phyloP scores from a whole-genome alignment of 768 basidiomycete species.

The Amyloporia xantha region DNA sequence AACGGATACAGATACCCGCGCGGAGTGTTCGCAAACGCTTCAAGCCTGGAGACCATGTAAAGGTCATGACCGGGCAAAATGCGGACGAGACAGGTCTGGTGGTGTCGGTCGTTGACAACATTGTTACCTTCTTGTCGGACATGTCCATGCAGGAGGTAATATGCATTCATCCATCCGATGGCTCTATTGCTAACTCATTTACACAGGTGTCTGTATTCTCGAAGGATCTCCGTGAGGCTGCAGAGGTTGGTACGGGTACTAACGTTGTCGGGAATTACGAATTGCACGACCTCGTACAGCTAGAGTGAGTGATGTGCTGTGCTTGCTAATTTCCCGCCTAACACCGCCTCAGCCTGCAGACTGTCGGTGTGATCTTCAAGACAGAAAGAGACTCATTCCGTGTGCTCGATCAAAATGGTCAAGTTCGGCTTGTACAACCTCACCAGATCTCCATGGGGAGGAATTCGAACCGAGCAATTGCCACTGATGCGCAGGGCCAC shows the following conservation, averaged over 20 bases:
- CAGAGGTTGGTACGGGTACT: constrained; percentile 90
- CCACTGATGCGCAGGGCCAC: constrained; percentile 83
- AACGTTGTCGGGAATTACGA: constrained; percentile 92
- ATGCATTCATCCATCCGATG: not conserved
- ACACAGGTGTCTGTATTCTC: constrained; percentile 90
- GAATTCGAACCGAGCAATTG: constrained; percentile 76
- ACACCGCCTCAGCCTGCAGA: constrained; percentile 59
- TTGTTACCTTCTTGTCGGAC: constrained; percentile 95
- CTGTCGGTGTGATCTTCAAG: constrained; percentile 95
- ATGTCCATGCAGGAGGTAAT: constrained; percentile 91
- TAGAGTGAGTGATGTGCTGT: constrained; percentile 59
- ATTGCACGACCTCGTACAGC: constrained; percentile 91
- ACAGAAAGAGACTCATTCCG: constrained; percentile 95
- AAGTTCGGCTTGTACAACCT: constrained; percentile 82
- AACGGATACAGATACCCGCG: constrained; percentile 80
- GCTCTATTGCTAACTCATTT: not conserved
- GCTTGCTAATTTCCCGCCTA: not conserved
- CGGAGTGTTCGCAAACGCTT: constrained; percentile 91
- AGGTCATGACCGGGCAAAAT: constrained; percentile 95
- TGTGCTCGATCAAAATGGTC: constrained; percentile 90
- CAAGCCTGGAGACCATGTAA: constrained; percentile 97
- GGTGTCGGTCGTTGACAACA: constrained; percentile 82
- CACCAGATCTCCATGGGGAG: constrained; percentile 92
- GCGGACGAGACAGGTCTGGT: constrained; percentile 95
- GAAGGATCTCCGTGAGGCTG: constrained; percentile 94